Percentiles rank a stretch among this genome's conserved stretches.
These are phyloP conservation scores for Limnanthes douglasii DNA, from an alignment of 345 rosid species.

Conservation along the genomic window DNA sequence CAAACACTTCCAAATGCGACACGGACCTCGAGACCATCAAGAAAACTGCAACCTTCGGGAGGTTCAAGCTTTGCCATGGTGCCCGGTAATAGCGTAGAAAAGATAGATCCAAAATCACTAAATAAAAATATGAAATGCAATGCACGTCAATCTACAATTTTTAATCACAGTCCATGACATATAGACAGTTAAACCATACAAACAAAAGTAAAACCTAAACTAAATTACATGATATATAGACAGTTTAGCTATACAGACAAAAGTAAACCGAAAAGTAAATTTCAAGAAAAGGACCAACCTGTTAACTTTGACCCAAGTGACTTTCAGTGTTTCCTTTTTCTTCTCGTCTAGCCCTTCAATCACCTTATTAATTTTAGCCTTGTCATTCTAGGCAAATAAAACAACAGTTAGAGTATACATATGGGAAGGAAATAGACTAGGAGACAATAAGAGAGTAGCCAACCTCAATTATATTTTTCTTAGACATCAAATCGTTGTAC, in stretches of 20 bases:
- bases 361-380: conserved; percentile 81
- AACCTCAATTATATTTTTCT: conserved; percentile 91
- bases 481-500: conserved; percentile 63
- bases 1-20: conserved; percentile 94
- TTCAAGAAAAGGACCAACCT: conserved; percentile 25
- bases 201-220: conserved; percentile 2
- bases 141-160: not conserved
- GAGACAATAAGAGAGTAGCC: conserved; percentile 10
- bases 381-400: conserved; percentile 44
- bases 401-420: conserved; percentile 2
- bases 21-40: conserved; percentile 93
- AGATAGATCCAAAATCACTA: conserved; percentile 93
- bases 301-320: conserved; percentile 94
- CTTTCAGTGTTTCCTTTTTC: conserved; percentile 83
- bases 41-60: conserved; percentile 75
- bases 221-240: not conserved
- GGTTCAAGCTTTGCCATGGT: conserved; percentile 85
- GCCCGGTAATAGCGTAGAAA: conserved; percentile 85
- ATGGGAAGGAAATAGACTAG: conserved; percentile 2
- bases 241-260: not conserved
- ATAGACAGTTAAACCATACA: not conserved
- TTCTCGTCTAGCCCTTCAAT: conserved; percentile 97
- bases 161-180: no score
- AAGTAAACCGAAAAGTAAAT: conserved; percentile 2
- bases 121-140: conserved; percentile 3